phyloP scores from a whole-genome alignment of 108 stramenopile species.

The Fragilariopsis cylindrus region DNA sequence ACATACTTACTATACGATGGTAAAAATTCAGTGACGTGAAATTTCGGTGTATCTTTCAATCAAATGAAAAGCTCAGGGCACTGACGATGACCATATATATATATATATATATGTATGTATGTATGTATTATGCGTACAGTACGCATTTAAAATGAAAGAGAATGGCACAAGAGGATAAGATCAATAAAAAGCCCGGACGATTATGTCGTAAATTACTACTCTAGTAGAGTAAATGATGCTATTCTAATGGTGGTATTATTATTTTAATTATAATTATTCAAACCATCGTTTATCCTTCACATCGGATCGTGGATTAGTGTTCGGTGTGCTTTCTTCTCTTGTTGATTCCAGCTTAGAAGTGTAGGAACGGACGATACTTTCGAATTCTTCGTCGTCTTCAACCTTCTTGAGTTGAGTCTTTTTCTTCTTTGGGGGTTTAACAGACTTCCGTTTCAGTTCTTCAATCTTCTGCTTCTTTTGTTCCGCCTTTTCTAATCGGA shows the following conservation, averaged over 20 bases:
- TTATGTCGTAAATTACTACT: too few species aligned
- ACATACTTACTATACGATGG: too few species aligned
- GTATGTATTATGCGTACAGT: too few species aligned
- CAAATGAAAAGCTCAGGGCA: too few species aligned
- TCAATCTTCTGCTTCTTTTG: constrained; percentile 10
- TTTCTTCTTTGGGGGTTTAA: constrained; percentile 45
- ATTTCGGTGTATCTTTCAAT: too few species aligned
- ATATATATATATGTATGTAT: too few species aligned
- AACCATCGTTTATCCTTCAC: constrained; percentile 59
- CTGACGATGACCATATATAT: too few species aligned
- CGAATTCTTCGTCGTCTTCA: constrained; percentile 59
- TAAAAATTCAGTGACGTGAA: too few species aligned
- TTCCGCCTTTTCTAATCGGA: constrained; percentile 13
- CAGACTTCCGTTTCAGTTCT: constrained; percentile 32
- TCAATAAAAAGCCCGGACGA: too few species aligned
- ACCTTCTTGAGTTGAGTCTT: constrained; percentile 53
- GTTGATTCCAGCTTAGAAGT: constrained; percentile 32
- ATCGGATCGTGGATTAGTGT: constrained; percentile 10
- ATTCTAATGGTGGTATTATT: background rate
- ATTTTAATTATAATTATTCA: constrained; percentile 29
- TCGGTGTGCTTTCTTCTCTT: constrained; percentile 22
- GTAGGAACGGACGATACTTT: constrained; percentile 67
- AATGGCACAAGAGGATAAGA: too few species aligned
- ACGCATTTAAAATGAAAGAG: too few species aligned
- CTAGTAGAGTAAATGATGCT: too few species aligned